Conservation (phyloP, 2,329 filamentous ascomycete genomes). For the Fusarium caatingaense region DNA sequence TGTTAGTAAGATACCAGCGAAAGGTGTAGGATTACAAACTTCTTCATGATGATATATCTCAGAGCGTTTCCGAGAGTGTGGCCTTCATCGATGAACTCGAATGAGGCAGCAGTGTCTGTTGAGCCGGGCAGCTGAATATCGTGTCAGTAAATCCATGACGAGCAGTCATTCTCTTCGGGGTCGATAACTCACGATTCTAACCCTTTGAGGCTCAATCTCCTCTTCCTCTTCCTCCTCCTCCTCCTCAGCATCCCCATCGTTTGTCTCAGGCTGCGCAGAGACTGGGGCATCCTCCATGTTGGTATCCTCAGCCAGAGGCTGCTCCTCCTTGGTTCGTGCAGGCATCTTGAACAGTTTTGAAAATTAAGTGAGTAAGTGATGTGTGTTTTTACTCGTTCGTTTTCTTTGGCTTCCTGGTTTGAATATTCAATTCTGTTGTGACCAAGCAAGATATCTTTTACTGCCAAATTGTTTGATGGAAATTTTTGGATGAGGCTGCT, state of each 20-base stretch:
- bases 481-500: slow-evolving; percentile 39
- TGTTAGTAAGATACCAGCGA: slow-evolving; percentile 1
- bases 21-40: slow-evolving; percentile 68
- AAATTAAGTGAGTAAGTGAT: background rate
- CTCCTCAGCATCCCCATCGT: slow-evolving; percentile 53
- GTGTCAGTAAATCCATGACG: slow-evolving; percentile 18
- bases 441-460: slow-evolving; percentile 18
- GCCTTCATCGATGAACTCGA: slow-evolving; percentile 93
- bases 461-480: slow-evolving; percentile 18
- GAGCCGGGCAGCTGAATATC: slow-evolving; percentile 79
- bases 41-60: slow-evolving; percentile 98
- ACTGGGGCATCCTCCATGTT: slow-evolving; percentile 60
- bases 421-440: slow-evolving; percentile 10
- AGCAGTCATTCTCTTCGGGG: background rate
- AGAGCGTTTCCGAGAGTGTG: slow-evolving; percentile 96
- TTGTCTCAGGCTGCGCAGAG: slow-evolving; percentile 51
- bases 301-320: slow-evolving; percentile 49
- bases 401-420: background rate
- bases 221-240: slow-evolving; percentile 60
- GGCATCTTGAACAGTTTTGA: slow-evolving; percentile 50
- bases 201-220: slow-evolving; percentile 65
- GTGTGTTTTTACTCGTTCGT: background rate
- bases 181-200: slow-evolving; percentile 66
- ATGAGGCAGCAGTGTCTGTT: slow-evolving; percentile 88
- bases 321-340: slow-evolving; percentile 53